Evolutionary conservation across 768 basidiomycete species (phyloP), one percentile per base, ranked within the genome.

Genomic region (Guyanaporus albipodus): DNA sequence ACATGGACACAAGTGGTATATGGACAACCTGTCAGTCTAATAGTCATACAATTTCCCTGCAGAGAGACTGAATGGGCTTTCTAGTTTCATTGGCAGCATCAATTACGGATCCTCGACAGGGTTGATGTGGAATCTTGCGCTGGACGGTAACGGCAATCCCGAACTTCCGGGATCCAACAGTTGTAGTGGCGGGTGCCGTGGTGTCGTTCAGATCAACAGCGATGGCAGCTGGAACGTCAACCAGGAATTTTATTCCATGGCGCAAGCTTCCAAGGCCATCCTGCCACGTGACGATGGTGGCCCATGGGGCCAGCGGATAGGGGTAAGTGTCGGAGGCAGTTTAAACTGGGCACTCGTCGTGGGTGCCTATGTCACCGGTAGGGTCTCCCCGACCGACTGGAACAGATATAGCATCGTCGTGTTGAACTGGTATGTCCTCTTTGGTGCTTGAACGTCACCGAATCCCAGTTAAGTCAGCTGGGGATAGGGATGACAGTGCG

Each of bases 211-310:
- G 7, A 75, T 88, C 39, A 83, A 85, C 55, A 78, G 66, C 54
- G 77, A 78, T 42, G 82, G 81, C 8, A 74, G 70, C 49, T 87
- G 79, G 64, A 74, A 68, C 21, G 68, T 81, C 19, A 88, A 90
- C 61, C 82, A 88, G 62, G 87, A 88, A 65, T 89, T 83, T 65
- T 87, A 85, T 48, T 66, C 80, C 0, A 83, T 88, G 79, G 84
- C 82, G 1, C 85, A 88, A 42, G 81, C 80, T 3, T 84, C 83
- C 19, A 85, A 85, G 61, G 86, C 85, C 3, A 75, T 83, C 43
- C 70, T 85, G 18, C 87, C 87, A 0, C 78, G 79, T 38, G 87
- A 90, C 41, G 55, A 57, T 1, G 80, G 78, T 2, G 87, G 87
- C 1, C 82, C 84, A 1, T 87, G 73, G 57, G 87, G 80, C 15